Evolutionary conservation across 2,329 filamentous ascomycete species (phyloP), one percentile per base, ranked within the genome.

Genomic region (Corynespora cassiicola): DNA sequence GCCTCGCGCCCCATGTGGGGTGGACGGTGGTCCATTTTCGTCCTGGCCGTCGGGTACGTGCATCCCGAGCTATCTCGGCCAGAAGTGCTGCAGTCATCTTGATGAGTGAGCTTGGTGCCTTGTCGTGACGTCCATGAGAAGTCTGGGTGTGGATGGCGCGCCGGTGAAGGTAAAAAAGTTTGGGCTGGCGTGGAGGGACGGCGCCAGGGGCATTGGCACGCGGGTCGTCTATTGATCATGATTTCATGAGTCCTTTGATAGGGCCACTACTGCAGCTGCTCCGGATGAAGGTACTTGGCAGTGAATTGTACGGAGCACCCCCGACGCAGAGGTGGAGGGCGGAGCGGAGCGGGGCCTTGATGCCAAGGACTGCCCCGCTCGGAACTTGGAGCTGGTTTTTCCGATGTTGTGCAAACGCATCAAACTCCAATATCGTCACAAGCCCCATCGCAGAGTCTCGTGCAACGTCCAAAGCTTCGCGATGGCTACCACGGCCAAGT

Each of bases 401-500:
- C 31, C 20, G 7, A 15, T 16, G 16, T 30, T 15, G 18, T 42
- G 51, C 58, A 58, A 60, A 56, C 52, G 36, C 37, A 29, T 33
- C 52, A 59, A 56, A 52, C 46, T 24, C 25, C 37, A 47, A 42
- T 37, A 43, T 41, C 37, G 42, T 42, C 38, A 16, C 35, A 38
- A 39, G 36, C 42, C 26, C 35, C 24, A 23, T 37, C 33, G 29
- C 35, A 34, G 22, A 18, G 35, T 31, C 30, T 21, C 6, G 37
- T 39, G 39, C 48, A 42, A 39, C 36, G 29, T 31, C 17, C n/a
- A 36, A 29, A 43, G 39, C 33, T 44, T 34, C 34, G 40, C 37
- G 26, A 67, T 67, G 64, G 61, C 64, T 26, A 51, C 55, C 37
- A 29, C 50, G 37, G 41, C 49, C 20, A 58, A 61, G 45, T 28